Conservation (phyloP, 1,284 basidiomycete species). For the Erythrobasidium hasegawianum region DNA sequence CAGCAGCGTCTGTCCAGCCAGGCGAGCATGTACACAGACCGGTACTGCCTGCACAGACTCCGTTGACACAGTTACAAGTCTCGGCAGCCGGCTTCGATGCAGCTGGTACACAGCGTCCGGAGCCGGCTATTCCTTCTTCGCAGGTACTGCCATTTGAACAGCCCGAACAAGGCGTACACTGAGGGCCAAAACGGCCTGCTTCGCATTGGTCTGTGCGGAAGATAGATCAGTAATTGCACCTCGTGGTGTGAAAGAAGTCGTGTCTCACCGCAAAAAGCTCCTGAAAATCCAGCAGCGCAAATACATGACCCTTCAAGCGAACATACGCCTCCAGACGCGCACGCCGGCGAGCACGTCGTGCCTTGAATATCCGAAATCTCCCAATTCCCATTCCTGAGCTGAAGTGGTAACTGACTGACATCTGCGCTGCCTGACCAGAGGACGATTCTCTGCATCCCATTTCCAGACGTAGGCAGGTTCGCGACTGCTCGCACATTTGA, state of each 20-base stretch:
- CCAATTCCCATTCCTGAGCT: constrained; percentile 23
- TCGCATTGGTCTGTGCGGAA: constrained; percentile 59
- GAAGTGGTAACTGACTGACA: constrained; percentile 26
- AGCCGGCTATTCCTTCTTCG: constrained; percentile 69
- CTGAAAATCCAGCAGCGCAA: constrained; percentile 68
- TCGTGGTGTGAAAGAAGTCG: too few relatives aligned
- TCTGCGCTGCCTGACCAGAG: constrained; percentile 41
- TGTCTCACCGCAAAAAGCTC: constrained; percentile 58
- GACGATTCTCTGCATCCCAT: constrained; percentile 26
- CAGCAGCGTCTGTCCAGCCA: constrained; percentile 65
- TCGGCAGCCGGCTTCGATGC: constrained; percentile 13
- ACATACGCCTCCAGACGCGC: constrained; percentile 66
- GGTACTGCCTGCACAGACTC: constrained; percentile 57
- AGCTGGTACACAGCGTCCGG: constrained; percentile 62
- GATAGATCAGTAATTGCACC: too few relatives aligned
- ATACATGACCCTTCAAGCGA: constrained; percentile 63
- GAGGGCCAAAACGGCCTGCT: constrained; percentile 65
- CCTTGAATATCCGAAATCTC: constrained; percentile 33
- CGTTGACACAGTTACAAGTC: constrained; percentile 72
- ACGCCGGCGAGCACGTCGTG: constrained; percentile 51
- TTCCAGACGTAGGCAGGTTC: constrained; percentile 17
- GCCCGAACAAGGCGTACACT: constrained; percentile 63
- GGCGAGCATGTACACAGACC: constrained; percentile 64
- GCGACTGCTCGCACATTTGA: constrained; percentile 33
- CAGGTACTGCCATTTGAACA: constrained; percentile 57